Conservation (phyloP, 495 filamentous ascomycete species). For the Penicillium salamii region DNA sequence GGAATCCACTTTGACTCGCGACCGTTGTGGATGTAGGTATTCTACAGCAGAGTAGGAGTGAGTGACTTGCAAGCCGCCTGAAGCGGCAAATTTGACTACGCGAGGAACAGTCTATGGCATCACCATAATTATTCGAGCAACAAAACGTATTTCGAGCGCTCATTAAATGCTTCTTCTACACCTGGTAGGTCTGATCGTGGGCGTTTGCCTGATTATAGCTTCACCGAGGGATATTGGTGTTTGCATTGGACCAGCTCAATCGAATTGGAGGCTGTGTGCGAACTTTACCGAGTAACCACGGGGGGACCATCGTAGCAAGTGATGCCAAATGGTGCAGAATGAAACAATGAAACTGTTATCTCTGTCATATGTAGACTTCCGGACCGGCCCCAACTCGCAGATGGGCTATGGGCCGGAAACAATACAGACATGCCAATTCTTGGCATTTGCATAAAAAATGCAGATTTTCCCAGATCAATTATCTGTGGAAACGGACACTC, state of each 20-base stretch:
- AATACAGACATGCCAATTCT: too few species aligned
- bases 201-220: constrained; percentile 3
- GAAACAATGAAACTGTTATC: not conserved
- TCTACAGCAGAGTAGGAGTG: not conserved
- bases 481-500: too few species aligned
- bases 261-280: not conserved
- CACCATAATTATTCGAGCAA: not conserved
- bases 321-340: not conserved
- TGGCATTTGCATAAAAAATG: too few species aligned
- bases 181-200: not conserved
- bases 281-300: not conserved
- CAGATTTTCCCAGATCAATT: too few species aligned
- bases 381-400: too few species aligned
- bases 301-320: too few species aligned
- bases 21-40: not conserved
- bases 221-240: not conserved
- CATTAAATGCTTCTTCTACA: not conserved
- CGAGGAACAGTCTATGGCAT: constrained; percentile 2
- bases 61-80: not conserved
- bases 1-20: not conserved
- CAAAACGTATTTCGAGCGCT: constrained; percentile 1
- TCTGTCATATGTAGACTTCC: too few species aligned
- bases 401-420: too few species aligned
- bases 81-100: not conserved
- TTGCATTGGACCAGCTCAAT: constrained; percentile 3